Evolutionary conservation across 805 yeast genomes (phyloP).

Genomic region (Metschnikowia continentalis): DNA sequence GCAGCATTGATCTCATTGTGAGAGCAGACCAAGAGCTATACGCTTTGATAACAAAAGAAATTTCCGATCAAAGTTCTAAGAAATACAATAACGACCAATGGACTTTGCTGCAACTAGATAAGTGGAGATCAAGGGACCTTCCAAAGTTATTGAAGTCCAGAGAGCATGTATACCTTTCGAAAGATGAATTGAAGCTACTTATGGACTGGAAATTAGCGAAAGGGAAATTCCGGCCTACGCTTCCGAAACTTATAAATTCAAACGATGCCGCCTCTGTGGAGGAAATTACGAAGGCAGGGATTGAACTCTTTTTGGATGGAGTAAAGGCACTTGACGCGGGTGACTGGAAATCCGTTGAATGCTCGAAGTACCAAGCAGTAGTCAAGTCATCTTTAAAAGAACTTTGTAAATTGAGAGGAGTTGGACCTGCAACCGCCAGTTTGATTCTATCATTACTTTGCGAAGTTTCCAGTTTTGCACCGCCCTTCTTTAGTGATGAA

Average conservation of each 20-base stretch:
- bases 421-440: constrained; percentile 51
- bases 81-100: constrained; percentile 22
- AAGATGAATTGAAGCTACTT: constrained; percentile 35
- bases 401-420: constrained; percentile 39
- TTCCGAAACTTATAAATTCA: constrained; percentile 38
- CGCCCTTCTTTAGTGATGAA: constrained; percentile 50
- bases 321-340: constrained; percentile 1
- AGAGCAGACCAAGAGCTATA: constrained; percentile 20
- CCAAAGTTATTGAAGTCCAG: constrained; percentile 27
- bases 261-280: constrained; percentile 31
- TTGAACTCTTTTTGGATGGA: constrained; percentile 10
- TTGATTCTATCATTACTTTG: constrained; percentile 35
- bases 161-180: constrained; percentile 25
- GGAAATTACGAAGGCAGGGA: constrained; percentile 27
- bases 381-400: constrained; percentile 26
- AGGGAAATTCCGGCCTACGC: constrained; percentile 41
- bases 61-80: constrained; percentile 25
- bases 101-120: constrained; percentile 33
- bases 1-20: not conserved
- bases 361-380: constrained; percentile 14
- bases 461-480: constrained; percentile 22
- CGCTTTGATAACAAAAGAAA: constrained; percentile 22
- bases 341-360: constrained; percentile 6
- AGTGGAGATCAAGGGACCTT: constrained; percentile 31
- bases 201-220: constrained; percentile 49